A percentile compares a stretch with the other conserved stretches of the same genome.
These are phyloP conservation scores for Myxozyma neotropica DNA, from an alignment of 805 yeast genomes.

Conservation along the genomic window DNA sequence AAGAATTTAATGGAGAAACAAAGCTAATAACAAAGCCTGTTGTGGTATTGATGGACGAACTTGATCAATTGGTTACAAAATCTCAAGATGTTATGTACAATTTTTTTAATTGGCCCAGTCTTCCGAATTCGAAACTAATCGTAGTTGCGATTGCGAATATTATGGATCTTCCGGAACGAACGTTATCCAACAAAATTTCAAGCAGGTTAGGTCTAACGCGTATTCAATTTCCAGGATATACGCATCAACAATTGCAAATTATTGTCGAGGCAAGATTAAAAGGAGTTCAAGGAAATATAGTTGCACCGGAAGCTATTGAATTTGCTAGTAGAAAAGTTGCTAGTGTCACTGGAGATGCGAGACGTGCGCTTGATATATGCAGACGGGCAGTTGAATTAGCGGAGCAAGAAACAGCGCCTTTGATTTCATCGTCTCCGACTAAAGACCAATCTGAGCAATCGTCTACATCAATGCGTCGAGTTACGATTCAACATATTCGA, in stretches of 20 bases:
- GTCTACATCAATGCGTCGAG: conserved; percentile 47
- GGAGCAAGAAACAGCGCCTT: conserved; percentile 54
- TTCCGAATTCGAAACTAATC: conserved; percentile 72
- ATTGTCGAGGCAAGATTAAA: conserved; percentile 76
- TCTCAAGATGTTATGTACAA: conserved; percentile 89
- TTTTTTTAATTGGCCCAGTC: conserved; percentile 96
- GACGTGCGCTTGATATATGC: conserved; percentile 86
- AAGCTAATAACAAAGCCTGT: conserved; percentile 29
- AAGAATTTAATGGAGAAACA: conserved; percentile 54
- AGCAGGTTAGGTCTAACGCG: conserved; percentile 88
- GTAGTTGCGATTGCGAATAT: conserved; percentile 96
- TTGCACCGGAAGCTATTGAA: conserved; percentile 72
- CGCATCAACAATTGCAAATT: conserved; percentile 70
- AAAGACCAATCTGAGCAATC: neutral
- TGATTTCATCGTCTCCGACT: conserved; percentile 14
- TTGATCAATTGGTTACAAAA: conserved; percentile 85
- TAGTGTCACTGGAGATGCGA: conserved; percentile 95
- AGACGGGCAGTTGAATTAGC: conserved; percentile 89
- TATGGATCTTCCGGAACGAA: conserved; percentile 93
- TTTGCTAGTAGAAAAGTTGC: conserved; percentile 94
- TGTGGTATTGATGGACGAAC: conserved; percentile 84
- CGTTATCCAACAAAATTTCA: conserved; percentile 82
- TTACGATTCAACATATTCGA: conserved; percentile 72
- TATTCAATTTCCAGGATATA: conserved; percentile 86
- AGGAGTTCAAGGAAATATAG: conserved; percentile 46